Percentiles rank a stretch among this genome's conserved stretches.
These are phyloP conservation scores for Calocera viscosa DNA, from an alignment of 768 basidiomycete genomes.

Conservation along the genomic window DNA sequence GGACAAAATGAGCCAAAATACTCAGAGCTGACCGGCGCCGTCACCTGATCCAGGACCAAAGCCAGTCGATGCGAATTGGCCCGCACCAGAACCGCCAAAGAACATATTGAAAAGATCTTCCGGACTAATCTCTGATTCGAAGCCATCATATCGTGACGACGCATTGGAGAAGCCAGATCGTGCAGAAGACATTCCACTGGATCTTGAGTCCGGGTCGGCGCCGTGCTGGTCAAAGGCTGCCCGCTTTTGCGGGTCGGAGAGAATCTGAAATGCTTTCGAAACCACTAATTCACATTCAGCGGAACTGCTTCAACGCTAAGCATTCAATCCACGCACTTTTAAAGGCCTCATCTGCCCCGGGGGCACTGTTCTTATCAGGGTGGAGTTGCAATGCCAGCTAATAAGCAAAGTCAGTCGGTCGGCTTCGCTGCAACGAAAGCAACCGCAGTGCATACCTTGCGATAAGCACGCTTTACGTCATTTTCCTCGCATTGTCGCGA, in stretches of 20 bases:
- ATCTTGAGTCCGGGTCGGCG: slow-evolving; percentile 78
- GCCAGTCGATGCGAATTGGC: slow-evolving; percentile 26
- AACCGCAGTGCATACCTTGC: slow-evolving; percentile 52
- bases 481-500: slow-evolving; percentile 70
- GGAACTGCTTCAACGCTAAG: slow-evolving; percentile 7
- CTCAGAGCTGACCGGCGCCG: neutral
- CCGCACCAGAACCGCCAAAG: slow-evolving; percentile 46
- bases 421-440: neutral
- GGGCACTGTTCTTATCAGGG: slow-evolving; percentile 90
- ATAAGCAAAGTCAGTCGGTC: neutral
- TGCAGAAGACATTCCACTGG: slow-evolving; percentile 44
- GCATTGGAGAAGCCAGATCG: slow-evolving; percentile 21
- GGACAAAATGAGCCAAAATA: neutral
- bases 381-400: slow-evolving; percentile 81
- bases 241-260: slow-evolving; percentile 88
- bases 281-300: slow-evolving; percentile 50
- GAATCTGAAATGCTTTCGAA: slow-evolving; percentile 90
- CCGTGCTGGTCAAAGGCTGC: slow-evolving; percentile 74
- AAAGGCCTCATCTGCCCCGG: slow-evolving; percentile 97
- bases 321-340: slow-evolving; percentile 51
- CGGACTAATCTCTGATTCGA: slow-evolving; percentile 79
- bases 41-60: slow-evolving; percentile 35
- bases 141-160: slow-evolving; percentile 29
- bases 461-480: slow-evolving; percentile 88
- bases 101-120: slow-evolving; percentile 99